These are phyloP conservation scores for Hippophae rhamnoides DNA, from an alignment of 306 rosid genomes.

Conservation along the genomic window DNA sequence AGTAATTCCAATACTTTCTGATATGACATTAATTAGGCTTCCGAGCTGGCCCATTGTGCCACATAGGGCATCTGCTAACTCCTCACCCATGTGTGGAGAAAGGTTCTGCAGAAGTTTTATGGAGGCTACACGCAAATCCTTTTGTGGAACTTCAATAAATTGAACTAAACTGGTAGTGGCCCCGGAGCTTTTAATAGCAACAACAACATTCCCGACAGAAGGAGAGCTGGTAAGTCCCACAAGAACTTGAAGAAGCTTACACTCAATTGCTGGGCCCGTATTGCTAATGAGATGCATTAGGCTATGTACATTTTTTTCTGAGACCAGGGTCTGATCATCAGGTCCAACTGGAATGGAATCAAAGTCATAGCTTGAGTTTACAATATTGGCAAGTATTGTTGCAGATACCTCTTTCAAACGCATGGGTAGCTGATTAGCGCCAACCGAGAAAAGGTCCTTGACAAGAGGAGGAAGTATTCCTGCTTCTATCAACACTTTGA, in stretches of 20 bases:
- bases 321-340: slow-evolving; percentile 30
- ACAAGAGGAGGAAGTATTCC: slow-evolving; percentile 33
- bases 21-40: slow-evolving; percentile 21
- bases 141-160: slow-evolving; percentile 21
- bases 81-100: slow-evolving; percentile 30
- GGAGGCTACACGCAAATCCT: slow-evolving; percentile 24
- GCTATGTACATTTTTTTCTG: slow-evolving; percentile 31
- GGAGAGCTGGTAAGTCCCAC: slow-evolving; percentile 16
- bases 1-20: slow-evolving; percentile 17
- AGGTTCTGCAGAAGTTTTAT: slow-evolving; percentile 27
- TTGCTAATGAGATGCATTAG: neutral
- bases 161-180: slow-evolving; percentile 29
- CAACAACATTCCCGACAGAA: slow-evolving; percentile 19
- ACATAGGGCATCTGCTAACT: slow-evolving; percentile 26
- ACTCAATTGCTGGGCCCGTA: too few relatives aligned
- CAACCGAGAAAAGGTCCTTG: slow-evolving; percentile 38
- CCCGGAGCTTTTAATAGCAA: slow-evolving; percentile 25
- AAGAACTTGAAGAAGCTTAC: too few relatives aligned
- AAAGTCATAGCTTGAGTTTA: slow-evolving; percentile 25
- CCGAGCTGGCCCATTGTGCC: slow-evolving; percentile 29
- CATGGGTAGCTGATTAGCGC: slow-evolving; percentile 27
- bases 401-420: slow-evolving; percentile 35
- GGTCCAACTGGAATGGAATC: slow-evolving; percentile 26
- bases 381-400: slow-evolving; percentile 34
- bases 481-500: slow-evolving; percentile 24